Conservation (phyloP, 495 filamentous ascomycete species). For the Tuber microsphaerosporum region DNA sequence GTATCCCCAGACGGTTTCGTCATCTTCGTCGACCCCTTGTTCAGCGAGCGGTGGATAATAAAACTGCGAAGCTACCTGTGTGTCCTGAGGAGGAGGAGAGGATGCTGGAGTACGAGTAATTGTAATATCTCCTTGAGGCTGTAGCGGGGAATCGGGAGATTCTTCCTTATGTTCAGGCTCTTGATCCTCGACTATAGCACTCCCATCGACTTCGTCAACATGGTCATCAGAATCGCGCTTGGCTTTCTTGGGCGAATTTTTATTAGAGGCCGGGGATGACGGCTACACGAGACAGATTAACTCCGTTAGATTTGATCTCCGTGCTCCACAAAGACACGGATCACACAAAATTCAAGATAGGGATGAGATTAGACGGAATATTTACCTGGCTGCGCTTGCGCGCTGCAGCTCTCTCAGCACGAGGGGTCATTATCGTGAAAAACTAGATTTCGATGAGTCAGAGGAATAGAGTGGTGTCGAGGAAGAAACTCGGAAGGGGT, state of each 20-base stretch:
- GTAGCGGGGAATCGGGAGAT: neutral
- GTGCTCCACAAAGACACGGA: neutral
- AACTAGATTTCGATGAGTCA: neutral
- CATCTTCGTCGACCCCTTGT: constrained; percentile 71
- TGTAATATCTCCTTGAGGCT: neutral
- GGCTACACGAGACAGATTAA: constrained; percentile 2
- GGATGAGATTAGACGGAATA: neutral
- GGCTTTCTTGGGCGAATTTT: neutral
- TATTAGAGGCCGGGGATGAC: constrained; percentile 3
- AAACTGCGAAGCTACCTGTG: constrained; percentile 70
- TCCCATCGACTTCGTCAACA: neutral
- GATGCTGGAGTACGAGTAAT: constrained; percentile 47
- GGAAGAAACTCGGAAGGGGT: neutral
- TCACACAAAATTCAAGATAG: neutral
- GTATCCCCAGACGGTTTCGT: constrained; percentile 88
- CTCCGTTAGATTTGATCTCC: neutral
- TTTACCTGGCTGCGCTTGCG: constrained; percentile 4
- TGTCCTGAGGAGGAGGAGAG: constrained; percentile 52
- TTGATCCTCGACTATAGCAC: neutral
- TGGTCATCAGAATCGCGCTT: neutral
- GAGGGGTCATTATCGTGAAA: neutral
- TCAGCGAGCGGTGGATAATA: constrained; percentile 60
- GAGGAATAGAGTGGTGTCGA: neutral
- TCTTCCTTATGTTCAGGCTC: neutral
- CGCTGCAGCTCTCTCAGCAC: neutral